Base-by-base conservation (phyloP, 2,329 filamentous ascomycete genomes). In the Alternaria gansuensis region DNA sequence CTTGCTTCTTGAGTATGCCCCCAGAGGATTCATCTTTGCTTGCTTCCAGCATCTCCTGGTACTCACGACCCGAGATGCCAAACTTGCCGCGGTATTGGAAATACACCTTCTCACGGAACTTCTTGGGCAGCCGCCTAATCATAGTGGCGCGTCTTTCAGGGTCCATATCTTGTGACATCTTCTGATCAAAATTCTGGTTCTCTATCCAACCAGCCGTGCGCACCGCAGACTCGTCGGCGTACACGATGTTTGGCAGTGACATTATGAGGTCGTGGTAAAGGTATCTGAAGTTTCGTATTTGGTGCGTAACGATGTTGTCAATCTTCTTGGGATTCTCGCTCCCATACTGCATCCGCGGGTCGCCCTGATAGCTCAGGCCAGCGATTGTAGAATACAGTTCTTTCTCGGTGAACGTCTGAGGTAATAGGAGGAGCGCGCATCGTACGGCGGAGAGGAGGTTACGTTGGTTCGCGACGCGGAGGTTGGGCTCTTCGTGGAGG, bases 11-110 rank as follows among this genome's bases (percentile, higher is more conserved):
- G 71, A 96, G 88, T 13, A 88, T 69, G 3, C 72, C 83, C 17
- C 83, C 82, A 1, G 82, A 82, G 41, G 88, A 85, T 70, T 91
- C 89, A 54, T 95, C 90, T 55, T 85, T 85, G 40, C 84, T 87
- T n/a, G 87, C 85, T 59, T 91, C 85, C 78, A 97, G 89, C 88
- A 98, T 93, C 70, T 87, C 85, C 70, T 91, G 83, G 76, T 97
- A 99, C 54, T 97, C 92, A 4, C 86, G 85, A 14, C 88, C 88
- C 0, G 94, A 92, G 41, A 99, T 95, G 55, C 86, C 85, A 71
- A 93, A 96, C 72, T 96, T 94, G 75, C 90, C 88, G 77, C 97
- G 93, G 77, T 97, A 99, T 71, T 93, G 88, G 77, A 97, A 97
- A 80, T 99, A 99, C 0, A 99, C 82, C 59, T 92, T 93, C 53